phyloP scores from a whole-genome alignment of 805 yeast genomes.

The Diddensiella santjacobensis region DNA sequence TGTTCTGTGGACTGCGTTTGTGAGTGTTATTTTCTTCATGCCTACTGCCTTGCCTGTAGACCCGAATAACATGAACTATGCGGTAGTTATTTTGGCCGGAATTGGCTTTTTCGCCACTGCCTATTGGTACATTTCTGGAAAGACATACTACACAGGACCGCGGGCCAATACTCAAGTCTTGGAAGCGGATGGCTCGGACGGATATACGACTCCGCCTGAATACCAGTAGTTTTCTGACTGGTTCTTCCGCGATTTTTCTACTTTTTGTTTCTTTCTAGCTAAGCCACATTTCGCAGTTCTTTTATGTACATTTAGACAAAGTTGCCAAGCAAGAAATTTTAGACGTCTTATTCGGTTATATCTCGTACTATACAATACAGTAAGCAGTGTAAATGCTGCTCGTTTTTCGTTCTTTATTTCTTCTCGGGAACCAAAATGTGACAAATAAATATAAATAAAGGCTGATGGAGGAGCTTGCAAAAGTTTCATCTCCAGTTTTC shows the following conservation, averaged over 20 bases:
- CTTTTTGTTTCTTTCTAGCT: too few relatives aligned
- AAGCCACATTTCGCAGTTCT: not conserved
- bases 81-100: constrained; percentile 61
- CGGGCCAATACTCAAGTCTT: constrained; percentile 15
- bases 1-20: constrained; percentile 23
- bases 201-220: not conserved
- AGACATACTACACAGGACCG: constrained; percentile 23
- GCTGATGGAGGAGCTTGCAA: not conserved
- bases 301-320: not conserved
- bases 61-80: constrained; percentile 53
- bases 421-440: too few relatives aligned
- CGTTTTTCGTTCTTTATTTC: too few relatives aligned
- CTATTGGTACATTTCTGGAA: constrained; percentile 49
- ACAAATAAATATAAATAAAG: too few relatives aligned
- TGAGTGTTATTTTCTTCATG: constrained; percentile 21
- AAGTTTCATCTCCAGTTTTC: constrained; percentile 1
- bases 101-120: constrained; percentile 43
- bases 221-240: not conserved
- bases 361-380: too few relatives aligned
- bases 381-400: too few relatives aligned
- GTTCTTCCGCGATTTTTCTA: not conserved
- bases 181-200: constrained; percentile 1
- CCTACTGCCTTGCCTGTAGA: constrained; percentile 37
- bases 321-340: too few relatives aligned
- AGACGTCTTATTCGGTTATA: too few relatives aligned